These are phyloP conservation scores for Pyricularia grisea DNA, from an alignment of 2,329 filamentous ascomycete genomes.

Conservation along the genomic window DNA sequence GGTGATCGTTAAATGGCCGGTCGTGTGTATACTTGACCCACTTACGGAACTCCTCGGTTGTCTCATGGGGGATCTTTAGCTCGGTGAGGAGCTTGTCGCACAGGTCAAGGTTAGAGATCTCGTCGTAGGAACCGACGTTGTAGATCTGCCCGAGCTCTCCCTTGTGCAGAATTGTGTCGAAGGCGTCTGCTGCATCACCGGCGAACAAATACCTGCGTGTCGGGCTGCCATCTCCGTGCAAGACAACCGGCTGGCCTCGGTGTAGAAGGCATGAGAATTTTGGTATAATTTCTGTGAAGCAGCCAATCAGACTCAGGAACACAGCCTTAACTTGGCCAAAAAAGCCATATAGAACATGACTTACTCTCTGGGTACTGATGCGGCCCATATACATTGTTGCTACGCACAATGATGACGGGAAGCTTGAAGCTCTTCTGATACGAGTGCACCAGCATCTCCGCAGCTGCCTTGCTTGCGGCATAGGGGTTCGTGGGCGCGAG, in stretches of 20 bases:
- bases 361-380: conserved; percentile 77
- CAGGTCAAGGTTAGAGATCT: conserved; percentile 65
- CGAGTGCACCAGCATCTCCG: conserved; percentile 81
- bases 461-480: conserved; percentile 70
- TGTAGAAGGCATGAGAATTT: conserved; percentile 70
- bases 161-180: conserved; percentile 76
- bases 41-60: conserved; percentile 42
- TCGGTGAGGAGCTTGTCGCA: conserved; percentile 55
- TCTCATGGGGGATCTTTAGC: conserved; percentile 45
- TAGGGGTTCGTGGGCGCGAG: conserved; percentile 76
- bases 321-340: not conserved
- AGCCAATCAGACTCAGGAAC: not conserved
- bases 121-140: conserved; percentile 71
- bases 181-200: conserved; percentile 69
- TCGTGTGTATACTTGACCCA: conserved; percentile 71
- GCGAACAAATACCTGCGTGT: conserved; percentile 71
- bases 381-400: conserved; percentile 80
- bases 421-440: conserved; percentile 77
- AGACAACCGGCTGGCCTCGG: conserved; percentile 54
- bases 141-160: conserved; percentile 68
- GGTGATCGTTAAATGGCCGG: conserved; percentile 67
- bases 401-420: conserved; percentile 68
- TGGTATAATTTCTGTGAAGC: conserved; percentile 62
- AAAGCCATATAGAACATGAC: conserved; percentile 15
- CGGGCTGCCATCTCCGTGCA: conserved; percentile 69